Evolutionary conservation across 441 rosid species (phyloP).

Genomic region (Pelargonium myrrhifolium): DNA sequence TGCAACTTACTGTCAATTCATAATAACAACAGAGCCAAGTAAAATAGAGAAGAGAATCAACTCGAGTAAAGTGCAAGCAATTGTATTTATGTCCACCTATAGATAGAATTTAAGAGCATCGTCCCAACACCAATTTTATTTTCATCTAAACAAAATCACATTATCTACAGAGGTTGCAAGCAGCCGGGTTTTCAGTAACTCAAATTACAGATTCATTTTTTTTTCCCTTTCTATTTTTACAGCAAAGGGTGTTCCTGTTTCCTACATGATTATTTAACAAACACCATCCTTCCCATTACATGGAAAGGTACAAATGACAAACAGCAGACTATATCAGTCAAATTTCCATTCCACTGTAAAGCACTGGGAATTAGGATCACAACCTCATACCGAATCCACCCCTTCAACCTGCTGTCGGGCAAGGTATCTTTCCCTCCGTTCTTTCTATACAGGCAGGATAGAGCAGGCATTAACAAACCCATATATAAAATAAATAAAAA

Average conservation of each 20-base stretch:
- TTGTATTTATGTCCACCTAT: background rate
- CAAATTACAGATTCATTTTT: constrained; percentile 20
- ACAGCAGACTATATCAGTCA: constrained; percentile 15
- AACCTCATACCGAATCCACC: constrained; percentile 35
- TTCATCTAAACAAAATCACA: constrained; percentile 19
- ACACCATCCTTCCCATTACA: constrained; percentile 20
- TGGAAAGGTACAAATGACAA: constrained; percentile 9
- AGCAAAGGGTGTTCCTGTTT: constrained; percentile 16
- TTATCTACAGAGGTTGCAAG: constrained; percentile 24
- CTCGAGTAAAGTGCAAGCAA: background rate
- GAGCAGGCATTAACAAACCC: background rate
- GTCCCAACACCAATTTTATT: constrained; percentile 3
- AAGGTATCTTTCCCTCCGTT: constrained; percentile 52
- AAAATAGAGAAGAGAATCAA: too few relatives aligned
- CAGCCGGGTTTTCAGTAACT: constrained; percentile 20
- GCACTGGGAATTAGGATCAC: background rate
- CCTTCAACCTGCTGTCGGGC: constrained; percentile 59
- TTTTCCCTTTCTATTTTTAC: constrained; percentile 26
- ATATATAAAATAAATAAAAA: background rate
- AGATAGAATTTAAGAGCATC: background rate
- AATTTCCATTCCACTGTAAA: background rate
- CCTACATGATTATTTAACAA: constrained; percentile 20
- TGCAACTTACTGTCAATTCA: too few relatives aligned
- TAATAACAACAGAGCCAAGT: too few relatives aligned
- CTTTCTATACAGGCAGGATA: constrained; percentile 28